A percentile compares a stretch with the other conserved stretches of the same genome.
phyloP scores from a whole-genome alignment of 352 stramenopile species.

The Phytopythium helicoides region DNA sequence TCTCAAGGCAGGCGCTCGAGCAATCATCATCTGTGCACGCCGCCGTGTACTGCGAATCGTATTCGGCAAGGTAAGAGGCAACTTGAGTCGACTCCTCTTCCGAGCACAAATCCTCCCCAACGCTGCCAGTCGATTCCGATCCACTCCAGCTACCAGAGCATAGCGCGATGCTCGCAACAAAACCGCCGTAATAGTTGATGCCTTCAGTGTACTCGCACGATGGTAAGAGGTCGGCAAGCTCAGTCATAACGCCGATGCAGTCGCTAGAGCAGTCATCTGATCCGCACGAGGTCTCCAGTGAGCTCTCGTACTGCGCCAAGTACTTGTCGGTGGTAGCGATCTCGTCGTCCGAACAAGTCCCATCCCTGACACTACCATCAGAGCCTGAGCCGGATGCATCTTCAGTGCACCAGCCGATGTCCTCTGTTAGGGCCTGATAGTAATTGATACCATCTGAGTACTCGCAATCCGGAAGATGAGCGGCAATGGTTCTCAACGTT shows the following conservation, averaged over 20 bases:
- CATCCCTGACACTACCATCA: background rate
- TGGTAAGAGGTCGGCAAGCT: background rate
- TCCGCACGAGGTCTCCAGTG: background rate
- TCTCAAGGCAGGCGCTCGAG: constrained; percentile 1
- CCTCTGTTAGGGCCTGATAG: background rate
- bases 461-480: constrained; percentile 7
- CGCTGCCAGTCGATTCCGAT: background rate
- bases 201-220: constrained; percentile 3
- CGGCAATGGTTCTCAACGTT: background rate
- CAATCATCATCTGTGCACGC: background rate
- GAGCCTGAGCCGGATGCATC: background rate
- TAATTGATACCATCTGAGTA: constrained; percentile 8
- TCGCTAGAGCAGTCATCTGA: constrained; percentile 1
- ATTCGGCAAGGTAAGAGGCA: background rate
- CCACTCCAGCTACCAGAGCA: background rate
- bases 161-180: background rate
- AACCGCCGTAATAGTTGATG: constrained; percentile 1
- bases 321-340: background rate
- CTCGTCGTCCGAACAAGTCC: background rate
- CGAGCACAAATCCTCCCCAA: background rate
- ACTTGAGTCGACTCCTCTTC: constrained; percentile 1
- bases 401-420: background rate
- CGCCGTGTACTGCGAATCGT: constrained; percentile 2
- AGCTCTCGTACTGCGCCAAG: background rate
- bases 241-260: constrained; percentile 1